Base-by-base conservation (phyloP, 768 basidiomycete genomes). In the Calocybe cyanea region DNA sequence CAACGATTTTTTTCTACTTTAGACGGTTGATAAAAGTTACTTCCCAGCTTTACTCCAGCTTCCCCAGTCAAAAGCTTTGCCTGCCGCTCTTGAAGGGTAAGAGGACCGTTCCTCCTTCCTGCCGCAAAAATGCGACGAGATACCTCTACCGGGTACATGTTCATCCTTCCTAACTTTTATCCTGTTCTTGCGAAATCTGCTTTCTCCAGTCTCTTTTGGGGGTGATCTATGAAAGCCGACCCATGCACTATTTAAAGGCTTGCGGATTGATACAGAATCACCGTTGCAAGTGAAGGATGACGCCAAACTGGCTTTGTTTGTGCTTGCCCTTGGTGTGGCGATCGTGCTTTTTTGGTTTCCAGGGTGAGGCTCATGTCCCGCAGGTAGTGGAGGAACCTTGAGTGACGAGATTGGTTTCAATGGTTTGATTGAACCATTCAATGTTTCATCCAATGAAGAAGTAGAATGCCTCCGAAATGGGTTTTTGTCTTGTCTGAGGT, bases 401-500 rank as follows among this genome's bases (percentile, higher is more conserved):
- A 64, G 51, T 2, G 58, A 45, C 13, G 60, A 63, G 13, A 64
- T 60, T 2, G 57, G 61, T 36, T 49, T 59, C 37, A 62, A 34
- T 7, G 50, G 48, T 37, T 59, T 59, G 28, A 44, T 38, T n/a
- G n/a, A n/a, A 23, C 9, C 41, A 25, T 19, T 36, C 34, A 36
- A 19, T 32, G 45, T 30, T 43, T 41, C 18, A 46, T 37, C 40
- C 39, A 40, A 37, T 11, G 33, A 19, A n/a, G 36, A 40, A 10
- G 34, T 30, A 23, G 53, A 50, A 37, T 41, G 39, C 24, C 52
- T 56, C 45, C 52, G 51, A 32, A 54, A 54, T 49, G 52, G 51
- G 38, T 59, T 57, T 25, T 25, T 59, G 41, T 48, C 46, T 30
- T 38, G 43, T 19, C 37, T 34, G 34, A 38, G 40, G 15, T 28